Evolutionary conservation across 768 basidiomycete species (phyloP).

Genomic region (Tulasnella sp.): DNA sequence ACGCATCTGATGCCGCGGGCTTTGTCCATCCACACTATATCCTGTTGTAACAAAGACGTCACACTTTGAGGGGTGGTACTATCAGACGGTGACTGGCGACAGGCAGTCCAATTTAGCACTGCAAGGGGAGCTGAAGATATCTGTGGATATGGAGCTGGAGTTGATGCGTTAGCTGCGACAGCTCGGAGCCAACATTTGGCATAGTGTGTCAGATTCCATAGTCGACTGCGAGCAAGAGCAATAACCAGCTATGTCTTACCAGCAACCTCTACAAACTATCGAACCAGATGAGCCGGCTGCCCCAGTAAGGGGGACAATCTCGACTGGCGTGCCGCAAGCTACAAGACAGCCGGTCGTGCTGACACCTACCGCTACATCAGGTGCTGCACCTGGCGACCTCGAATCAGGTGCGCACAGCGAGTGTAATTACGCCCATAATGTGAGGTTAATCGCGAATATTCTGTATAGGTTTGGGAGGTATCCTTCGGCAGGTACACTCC

Average conservation of each 20-base stretch:
- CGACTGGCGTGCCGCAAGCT: background rate
- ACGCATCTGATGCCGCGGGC: slow-evolving; percentile 25
- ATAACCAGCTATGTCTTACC: slow-evolving; percentile 5
- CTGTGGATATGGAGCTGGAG: too few relatives aligned
- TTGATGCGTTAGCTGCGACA: too few relatives aligned
- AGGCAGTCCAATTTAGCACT: too few relatives aligned
- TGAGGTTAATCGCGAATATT: slow-evolving; percentile 4
- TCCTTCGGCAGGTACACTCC: slow-evolving; percentile 56
- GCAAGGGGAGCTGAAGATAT: too few relatives aligned
- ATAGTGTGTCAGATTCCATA: too few relatives aligned
- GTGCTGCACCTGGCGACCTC: slow-evolving; percentile 45
- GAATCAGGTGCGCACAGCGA: slow-evolving; percentile 67
- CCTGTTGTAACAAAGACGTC: too few relatives aligned
- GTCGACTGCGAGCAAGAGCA: too few relatives aligned
- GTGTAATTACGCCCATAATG: background rate
- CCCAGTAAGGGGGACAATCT: slow-evolving; percentile 8
- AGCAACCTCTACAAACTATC: slow-evolving; percentile 36
- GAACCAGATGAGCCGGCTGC: slow-evolving; percentile 66
- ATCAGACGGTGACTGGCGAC: too few relatives aligned
- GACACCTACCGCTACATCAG: slow-evolving; percentile 40
- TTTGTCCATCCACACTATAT: too few relatives aligned
- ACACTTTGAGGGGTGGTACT: too few relatives aligned
- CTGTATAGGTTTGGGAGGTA: slow-evolving; percentile 51
- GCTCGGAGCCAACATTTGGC: too few relatives aligned
- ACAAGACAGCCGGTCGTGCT: slow-evolving; percentile 41